Evolutionary conservation across 108 stramenopile species (phyloP).

Genomic region (Epipyxis sp.): DNA sequence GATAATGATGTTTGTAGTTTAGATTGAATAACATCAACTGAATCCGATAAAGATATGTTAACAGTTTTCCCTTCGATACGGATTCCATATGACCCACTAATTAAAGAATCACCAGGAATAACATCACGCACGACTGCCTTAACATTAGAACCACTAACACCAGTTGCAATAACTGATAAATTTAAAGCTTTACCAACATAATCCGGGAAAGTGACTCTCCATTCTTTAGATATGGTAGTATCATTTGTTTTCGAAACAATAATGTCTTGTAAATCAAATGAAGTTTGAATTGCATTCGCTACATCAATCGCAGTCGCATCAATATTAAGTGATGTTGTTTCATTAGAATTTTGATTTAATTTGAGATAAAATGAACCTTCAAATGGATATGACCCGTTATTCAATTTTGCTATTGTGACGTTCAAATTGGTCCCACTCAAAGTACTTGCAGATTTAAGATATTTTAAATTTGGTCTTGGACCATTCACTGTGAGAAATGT

Average conservation of each 20-base stretch:
- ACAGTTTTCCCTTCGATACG: not conserved
- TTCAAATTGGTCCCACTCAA: not conserved
- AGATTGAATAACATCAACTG: not conserved
- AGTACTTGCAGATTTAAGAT: too few relatives aligned
- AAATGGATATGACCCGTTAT: conserved; percentile 10
- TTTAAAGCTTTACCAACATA: not conserved
- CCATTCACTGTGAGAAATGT: conserved; percentile 18
- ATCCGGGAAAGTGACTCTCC: conserved; percentile 1
- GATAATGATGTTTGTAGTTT: not conserved
- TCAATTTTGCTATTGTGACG: not conserved
- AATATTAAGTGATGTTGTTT: too few relatives aligned
- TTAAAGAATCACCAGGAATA: not conserved
- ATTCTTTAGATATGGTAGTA: not conserved
- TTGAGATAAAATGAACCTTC: not conserved
- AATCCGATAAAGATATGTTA: not conserved
- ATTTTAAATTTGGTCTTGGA: not conserved
- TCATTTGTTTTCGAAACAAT: too few relatives aligned
- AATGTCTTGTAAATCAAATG: too few relatives aligned
- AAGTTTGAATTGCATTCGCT: too few relatives aligned
- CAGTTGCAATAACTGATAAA: too few relatives aligned
- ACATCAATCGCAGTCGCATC: too few relatives aligned
- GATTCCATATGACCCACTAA: not conserved
- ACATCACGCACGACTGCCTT: not conserved
- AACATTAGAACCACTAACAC: too few relatives aligned
- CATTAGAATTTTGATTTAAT: too few relatives aligned